Conservation (phyloP, 2,329 filamentous ascomycete genomes). For the Onygenales sp. region DNA sequence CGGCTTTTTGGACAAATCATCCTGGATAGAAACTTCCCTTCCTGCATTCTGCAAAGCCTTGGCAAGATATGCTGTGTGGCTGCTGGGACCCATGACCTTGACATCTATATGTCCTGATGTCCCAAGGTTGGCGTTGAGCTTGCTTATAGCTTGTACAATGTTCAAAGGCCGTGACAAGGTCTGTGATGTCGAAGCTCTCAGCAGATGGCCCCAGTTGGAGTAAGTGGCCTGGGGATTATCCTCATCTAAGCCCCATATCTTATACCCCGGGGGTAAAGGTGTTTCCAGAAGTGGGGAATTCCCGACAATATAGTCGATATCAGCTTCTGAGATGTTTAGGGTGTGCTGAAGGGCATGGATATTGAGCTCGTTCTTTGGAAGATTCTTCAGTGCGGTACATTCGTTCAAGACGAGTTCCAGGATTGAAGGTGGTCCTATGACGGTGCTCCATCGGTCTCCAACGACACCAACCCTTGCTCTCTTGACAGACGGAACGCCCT, state of each 20-base stretch:
- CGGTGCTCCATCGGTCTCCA: slow-evolving; percentile 8
- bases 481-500: neutral
- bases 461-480: slow-evolving; percentile 6
- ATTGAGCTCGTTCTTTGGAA: slow-evolving; percentile 8
- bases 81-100: slow-evolving; percentile 4
- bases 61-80: slow-evolving; percentile 4
- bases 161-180: slow-evolving; percentile 1
- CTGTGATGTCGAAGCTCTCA: slow-evolving; percentile 1
- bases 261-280: neutral
- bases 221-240: slow-evolving; percentile 1
- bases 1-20: neutral
- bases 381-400: slow-evolving; percentile 4
- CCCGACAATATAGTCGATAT: slow-evolving; percentile 9
- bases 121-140: slow-evolving; percentile 1
- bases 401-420: slow-evolving; percentile 6
- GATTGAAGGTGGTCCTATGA: slow-evolving; percentile 9
- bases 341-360: slow-evolving; percentile 10
- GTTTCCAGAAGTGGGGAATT: neutral
- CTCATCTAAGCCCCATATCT: slow-evolving; percentile 3
- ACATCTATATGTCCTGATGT: neutral
- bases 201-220: slow-evolving; percentile 5
- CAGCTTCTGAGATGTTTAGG: slow-evolving; percentile 6
- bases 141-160: slow-evolving; percentile 1
- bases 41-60: slow-evolving; percentile 4
- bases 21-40: slow-evolving; percentile 5